A percentile compares a stretch with the other conserved stretches of the same genome.
Conservation (phyloP, 306 rosid species). For the Gynostemma pentaphyllum region DNA sequence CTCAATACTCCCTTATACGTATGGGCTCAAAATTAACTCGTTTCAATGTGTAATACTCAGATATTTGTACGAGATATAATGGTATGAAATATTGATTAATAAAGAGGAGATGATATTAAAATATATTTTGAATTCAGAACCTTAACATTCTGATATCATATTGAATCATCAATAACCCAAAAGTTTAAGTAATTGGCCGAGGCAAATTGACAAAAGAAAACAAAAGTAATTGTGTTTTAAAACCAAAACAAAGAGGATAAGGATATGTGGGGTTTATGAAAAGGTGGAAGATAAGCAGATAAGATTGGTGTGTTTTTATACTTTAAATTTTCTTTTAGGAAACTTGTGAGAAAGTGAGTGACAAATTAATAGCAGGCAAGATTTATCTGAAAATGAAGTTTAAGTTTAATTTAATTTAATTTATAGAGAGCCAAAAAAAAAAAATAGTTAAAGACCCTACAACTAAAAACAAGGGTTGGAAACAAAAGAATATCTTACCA, state of each 20-base stretch:
- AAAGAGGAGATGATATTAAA: too few relatives aligned
- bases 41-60: too few relatives aligned
- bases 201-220: too few relatives aligned
- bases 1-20: too few relatives aligned
- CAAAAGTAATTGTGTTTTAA: not conserved
- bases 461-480: not conserved
- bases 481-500: not conserved
- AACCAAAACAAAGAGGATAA: not conserved
- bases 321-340: too few relatives aligned
- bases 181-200: too few relatives aligned
- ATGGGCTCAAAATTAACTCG: too few relatives aligned
- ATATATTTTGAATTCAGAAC: too few relatives aligned
- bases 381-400: slow-evolving; percentile 27
- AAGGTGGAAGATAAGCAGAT: slow-evolving; percentile 4
- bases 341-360: slow-evolving; percentile 16
- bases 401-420: slow-evolving; percentile 24
- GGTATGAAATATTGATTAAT: too few relatives aligned
- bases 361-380: slow-evolving; percentile 48
- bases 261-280: not conserved
- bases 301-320: slow-evolving; percentile 7
- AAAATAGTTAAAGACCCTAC: slow-evolving; percentile 6
- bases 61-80: too few relatives aligned
- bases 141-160: too few relatives aligned
- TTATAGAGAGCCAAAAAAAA: slow-evolving; percentile 4
- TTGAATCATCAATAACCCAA: too few relatives aligned